Percentiles rank a stretch among this genome's conserved stretches.
These are phyloP conservation scores for Lachnellula hyalina DNA, from an alignment of 2,329 filamentous ascomycete species.

Conservation along the genomic window DNA sequence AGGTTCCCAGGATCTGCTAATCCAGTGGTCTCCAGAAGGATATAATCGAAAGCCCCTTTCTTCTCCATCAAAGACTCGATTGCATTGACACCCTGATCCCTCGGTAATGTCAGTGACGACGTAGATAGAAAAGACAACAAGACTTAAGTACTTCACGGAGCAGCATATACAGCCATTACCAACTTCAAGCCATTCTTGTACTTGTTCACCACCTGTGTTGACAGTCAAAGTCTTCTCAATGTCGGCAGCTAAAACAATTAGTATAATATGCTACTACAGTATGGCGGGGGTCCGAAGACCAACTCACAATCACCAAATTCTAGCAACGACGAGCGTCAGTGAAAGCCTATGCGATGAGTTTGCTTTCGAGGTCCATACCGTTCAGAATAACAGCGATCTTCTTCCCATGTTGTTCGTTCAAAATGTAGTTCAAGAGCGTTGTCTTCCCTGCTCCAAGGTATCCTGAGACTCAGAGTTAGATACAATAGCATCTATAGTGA, in stretches of 20 bases:
- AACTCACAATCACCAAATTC: slow-evolving; percentile 75
- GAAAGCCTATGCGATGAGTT: no score
- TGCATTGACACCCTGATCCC: slow-evolving; percentile 86
- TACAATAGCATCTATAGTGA: background rate
- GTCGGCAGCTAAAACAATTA: slow-evolving; percentile 57
- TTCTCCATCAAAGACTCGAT: slow-evolving; percentile 96
- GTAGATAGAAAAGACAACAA: background rate
- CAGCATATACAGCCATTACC: slow-evolving; percentile 98
- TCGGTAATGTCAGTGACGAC: slow-evolving; percentile 30
- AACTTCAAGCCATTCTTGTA: slow-evolving; percentile 92
- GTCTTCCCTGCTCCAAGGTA: slow-evolving; percentile 96
- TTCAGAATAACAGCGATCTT: slow-evolving; percentile 98
- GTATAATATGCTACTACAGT: background rate
- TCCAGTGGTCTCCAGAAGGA: slow-evolving; percentile 92
- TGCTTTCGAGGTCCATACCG: slow-evolving; percentile 41
- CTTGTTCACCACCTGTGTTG: slow-evolving; percentile 73
- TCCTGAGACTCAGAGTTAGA: slow-evolving; percentile 45
- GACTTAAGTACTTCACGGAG: slow-evolving; percentile 71
- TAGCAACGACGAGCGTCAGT: slow-evolving; percentile 30
- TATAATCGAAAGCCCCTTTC: slow-evolving; percentile 93
- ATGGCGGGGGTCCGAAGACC: background rate
- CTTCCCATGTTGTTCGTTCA: slow-evolving; percentile 93
- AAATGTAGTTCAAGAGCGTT: slow-evolving; percentile 89
- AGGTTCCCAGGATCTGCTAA: slow-evolving; percentile 94
- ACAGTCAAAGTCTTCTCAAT: slow-evolving; percentile 96